These are phyloP conservation scores for Sechiopsis laciniata DNA, from an alignment of 306 rosid genomes.

Conservation along the genomic window DNA sequence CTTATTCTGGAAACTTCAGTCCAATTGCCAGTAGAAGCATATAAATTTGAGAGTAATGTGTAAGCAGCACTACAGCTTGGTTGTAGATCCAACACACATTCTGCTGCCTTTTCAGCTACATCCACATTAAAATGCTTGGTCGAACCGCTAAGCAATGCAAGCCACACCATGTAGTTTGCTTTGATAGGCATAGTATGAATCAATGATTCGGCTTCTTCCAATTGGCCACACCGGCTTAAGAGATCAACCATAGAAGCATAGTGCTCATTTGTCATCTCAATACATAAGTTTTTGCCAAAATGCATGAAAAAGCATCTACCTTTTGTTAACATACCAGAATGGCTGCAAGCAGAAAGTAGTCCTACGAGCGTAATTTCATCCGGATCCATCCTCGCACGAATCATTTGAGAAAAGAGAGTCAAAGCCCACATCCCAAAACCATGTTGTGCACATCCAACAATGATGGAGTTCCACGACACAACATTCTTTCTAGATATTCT, in stretches of 20 bases:
- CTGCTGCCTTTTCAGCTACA: slow-evolving; percentile 66
- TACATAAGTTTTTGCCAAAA: slow-evolving; percentile 31
- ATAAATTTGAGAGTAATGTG: slow-evolving; percentile 63
- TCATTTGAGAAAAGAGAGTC: slow-evolving; percentile 56
- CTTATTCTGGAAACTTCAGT: slow-evolving; percentile 51
- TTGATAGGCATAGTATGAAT: slow-evolving; percentile 49
- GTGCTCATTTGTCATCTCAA: slow-evolving; percentile 59
- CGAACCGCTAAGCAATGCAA: slow-evolving; percentile 65
- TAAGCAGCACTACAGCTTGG: slow-evolving; percentile 59
- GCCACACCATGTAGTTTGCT: slow-evolving; percentile 57
- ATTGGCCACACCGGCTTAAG: slow-evolving; percentile 63
- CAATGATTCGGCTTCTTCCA: slow-evolving; percentile 69
- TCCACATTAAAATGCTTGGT: slow-evolving; percentile 51
- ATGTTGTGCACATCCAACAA: slow-evolving; percentile 75
- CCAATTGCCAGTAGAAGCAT: slow-evolving; percentile 73
- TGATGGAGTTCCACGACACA: slow-evolving; percentile 74
- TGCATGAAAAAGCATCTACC: slow-evolving; percentile 54
- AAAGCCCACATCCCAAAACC: slow-evolving; percentile 56
- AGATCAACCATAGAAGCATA: slow-evolving; percentile 69
- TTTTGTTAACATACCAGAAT: slow-evolving; percentile 63
- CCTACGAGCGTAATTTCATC: slow-evolving; percentile 77
- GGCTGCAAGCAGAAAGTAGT: slow-evolving; percentile 80
- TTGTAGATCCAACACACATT: slow-evolving; percentile 41
- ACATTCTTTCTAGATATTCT: slow-evolving; percentile 43
- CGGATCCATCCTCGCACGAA: slow-evolving; percentile 41